Evolutionary conservation across 805 yeast species (phyloP), one percentile per base, ranked within the genome.

Genomic region (Candida ficus): DNA sequence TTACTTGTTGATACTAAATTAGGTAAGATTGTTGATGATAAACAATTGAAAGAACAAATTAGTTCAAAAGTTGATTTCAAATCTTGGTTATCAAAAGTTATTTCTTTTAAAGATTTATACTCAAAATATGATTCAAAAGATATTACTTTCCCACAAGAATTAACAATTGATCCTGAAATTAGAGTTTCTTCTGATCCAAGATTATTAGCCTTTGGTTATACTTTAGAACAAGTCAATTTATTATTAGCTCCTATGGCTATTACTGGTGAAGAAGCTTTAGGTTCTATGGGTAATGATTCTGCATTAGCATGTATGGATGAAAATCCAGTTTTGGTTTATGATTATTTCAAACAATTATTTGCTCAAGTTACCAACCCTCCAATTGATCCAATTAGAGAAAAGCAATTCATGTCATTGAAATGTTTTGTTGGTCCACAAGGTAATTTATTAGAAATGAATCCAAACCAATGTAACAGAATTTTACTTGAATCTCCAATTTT

Each of bases 331-430:
- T 67, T 93, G 47, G 70, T 88, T 48, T 91, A 85, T 63, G 99
- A 93, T 58, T 91, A 91, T 68, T 93, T 91, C 73, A 80, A 95
- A 57, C 95, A 91, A 64, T 74, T 91, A 58, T 91, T 91, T 68
- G 99, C 99, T 17, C 99, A 91, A 67, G 99, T 91, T 42, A 91
- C 99, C 25, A 91, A 91, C 67, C 99, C 99, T 43, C 98, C 99
- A 37, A 93, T 91, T 60, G 99, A 91, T 63, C 98, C 99, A 38
- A 93, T 91, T 54, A 82, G 98, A 63, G 99, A 91, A 68, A 82
- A 83, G 44, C 86, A 91, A 53, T 98, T 93, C 58, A 91, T 91
- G 99, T 87, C 96, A 11, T 74, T 93, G 52, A 96, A 91, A 63
- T 91, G 99, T 67, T 88, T 85, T 64, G 81, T 91, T 56, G 99